phyloP scores from a whole-genome alignment of 169 alveolate genomes.

The Perkinsus olseni region DNA sequence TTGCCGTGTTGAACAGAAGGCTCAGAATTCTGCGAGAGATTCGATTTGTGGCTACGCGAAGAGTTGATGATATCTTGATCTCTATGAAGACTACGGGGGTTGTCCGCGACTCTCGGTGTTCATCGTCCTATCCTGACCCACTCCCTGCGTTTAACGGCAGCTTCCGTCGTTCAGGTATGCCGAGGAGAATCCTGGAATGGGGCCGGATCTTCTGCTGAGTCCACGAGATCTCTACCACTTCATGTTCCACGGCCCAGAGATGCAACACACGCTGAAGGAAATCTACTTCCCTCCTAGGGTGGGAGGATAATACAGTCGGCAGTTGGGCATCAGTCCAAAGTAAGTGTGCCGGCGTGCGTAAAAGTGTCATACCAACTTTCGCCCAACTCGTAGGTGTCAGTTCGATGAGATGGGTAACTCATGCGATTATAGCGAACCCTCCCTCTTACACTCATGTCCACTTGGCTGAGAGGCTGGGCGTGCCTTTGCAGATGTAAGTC shows the following conservation, averaged over 20 bases:
- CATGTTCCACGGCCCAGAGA: neutral
- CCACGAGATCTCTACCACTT: neutral
- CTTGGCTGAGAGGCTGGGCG: slow-evolving; percentile 6
- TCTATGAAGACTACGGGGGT: too few relatives aligned
- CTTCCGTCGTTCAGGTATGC: neutral
- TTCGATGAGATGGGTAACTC: neutral
- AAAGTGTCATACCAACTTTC: neutral
- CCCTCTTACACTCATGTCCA: neutral
- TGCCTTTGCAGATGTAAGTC: neutral
- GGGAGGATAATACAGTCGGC: neutral
- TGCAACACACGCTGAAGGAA: neutral
- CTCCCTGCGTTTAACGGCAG: too few relatives aligned
- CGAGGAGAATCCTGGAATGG: neutral
- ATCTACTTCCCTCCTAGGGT: neutral
- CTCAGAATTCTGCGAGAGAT: too few relatives aligned
- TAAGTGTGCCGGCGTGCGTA: neutral
- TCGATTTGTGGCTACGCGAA: too few relatives aligned
- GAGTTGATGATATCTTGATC: too few relatives aligned
- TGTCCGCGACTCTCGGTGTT: too few relatives aligned
- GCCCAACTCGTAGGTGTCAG: neutral
- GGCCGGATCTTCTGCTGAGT: neutral
- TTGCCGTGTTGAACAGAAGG: too few relatives aligned
- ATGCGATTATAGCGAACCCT: slow-evolving; percentile 6
- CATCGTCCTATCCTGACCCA: too few relatives aligned
- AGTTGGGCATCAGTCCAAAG: neutral